Percentiles rank a stretch among this genome's conserved stretches.
These are phyloP conservation scores for Plasmodium vinckei DNA, from an alignment of 169 alveolate species.

Conservation along the genomic window DNA sequence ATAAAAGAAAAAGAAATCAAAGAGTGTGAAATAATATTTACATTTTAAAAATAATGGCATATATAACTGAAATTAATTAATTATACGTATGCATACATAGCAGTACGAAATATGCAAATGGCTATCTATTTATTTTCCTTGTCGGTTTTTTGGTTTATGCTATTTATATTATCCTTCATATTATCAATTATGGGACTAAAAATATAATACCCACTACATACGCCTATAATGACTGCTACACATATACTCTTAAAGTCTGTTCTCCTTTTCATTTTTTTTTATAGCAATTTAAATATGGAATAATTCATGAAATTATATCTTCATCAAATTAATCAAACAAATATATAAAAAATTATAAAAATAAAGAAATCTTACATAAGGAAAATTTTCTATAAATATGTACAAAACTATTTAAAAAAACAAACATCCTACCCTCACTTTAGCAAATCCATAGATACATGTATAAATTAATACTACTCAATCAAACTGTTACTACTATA, in stretches of 20 bases:
- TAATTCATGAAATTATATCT: neutral
- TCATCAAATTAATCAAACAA: neutral
- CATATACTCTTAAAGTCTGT: constrained; percentile 56
- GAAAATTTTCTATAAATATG: neutral
- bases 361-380: neutral
- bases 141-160: constrained; percentile 30
- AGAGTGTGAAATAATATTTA: too few species aligned
- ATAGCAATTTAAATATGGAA: neutral
- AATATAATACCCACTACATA: constrained; percentile 65
- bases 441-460: too few species aligned
- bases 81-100: too few species aligned
- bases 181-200: constrained; percentile 52
- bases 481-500: too few species aligned
- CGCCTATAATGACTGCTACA: constrained; percentile 61
- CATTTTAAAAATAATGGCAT: neutral
- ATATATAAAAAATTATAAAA: neutral
- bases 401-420: too few species aligned
- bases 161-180: constrained; percentile 63
- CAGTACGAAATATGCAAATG: too few species aligned
- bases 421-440: too few species aligned
- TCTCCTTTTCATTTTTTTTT: constrained; percentile 56
- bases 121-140: constrained; percentile 6
- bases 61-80: too few species aligned
- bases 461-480: too few species aligned
- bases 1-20: constrained; percentile 3